phyloP scores from a whole-genome alignment of 1,139 yeast genomes.

The Pichia sp. region DNA sequence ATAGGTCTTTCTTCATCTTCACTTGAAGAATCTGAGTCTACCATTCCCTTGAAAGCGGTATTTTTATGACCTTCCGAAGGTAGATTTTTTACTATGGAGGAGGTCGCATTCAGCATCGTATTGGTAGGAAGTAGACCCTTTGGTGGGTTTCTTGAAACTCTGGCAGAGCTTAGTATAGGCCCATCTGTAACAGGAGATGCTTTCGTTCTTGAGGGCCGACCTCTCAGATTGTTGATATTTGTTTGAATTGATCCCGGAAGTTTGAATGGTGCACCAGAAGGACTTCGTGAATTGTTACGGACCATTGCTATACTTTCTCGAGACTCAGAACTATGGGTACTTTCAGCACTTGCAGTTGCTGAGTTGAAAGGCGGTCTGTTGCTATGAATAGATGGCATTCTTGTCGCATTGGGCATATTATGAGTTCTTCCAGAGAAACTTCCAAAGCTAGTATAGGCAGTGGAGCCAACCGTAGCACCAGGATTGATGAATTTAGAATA shows the following conservation, averaged over 20 bases:
- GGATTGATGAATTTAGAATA: conserved; percentile 16
- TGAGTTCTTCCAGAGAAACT: conserved; percentile 6
- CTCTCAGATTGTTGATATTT: conserved; percentile 10
- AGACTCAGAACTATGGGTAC: neutral
- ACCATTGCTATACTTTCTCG: conserved; percentile 4
- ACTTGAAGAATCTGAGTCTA: conserved; percentile 7
- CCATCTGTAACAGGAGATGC: conserved; percentile 4
- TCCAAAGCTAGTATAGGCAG: neutral
- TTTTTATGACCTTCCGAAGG: neutral
- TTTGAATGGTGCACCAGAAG: conserved; percentile 1
- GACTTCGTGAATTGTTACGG: conserved; percentile 8
- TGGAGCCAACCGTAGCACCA: neutral
- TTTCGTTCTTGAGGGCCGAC: neutral
- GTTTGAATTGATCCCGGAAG: neutral
- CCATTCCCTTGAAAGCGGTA: conserved; percentile 5
- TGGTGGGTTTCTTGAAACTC: neutral
- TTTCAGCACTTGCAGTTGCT: neutral
- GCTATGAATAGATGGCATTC: conserved; percentile 1
- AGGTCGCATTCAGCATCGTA: conserved; percentile 5
- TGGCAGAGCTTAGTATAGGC: neutral
- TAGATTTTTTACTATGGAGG: neutral
- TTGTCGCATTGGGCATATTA: neutral
- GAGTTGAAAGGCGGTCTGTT: conserved; percentile 9
- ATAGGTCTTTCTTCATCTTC: conserved; percentile 18
- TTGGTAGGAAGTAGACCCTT: neutral